Conservation (phyloP, 1,139 yeast species). For the Debaryomycetaceae sp. region DNA sequence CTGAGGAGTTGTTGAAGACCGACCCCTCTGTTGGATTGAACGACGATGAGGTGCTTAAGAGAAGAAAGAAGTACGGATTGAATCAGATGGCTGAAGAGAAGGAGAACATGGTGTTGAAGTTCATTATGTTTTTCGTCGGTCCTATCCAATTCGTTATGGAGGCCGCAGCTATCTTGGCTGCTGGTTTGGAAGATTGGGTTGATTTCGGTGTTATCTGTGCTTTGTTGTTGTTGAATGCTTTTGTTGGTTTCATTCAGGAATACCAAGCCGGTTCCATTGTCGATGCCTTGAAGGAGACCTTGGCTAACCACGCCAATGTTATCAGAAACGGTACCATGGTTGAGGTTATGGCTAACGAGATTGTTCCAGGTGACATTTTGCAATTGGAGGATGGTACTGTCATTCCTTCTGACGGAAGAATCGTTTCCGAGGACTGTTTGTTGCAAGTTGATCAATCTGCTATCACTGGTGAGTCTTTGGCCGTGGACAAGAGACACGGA, state of each 20-base stretch:
- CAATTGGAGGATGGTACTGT: constrained; percentile 94
- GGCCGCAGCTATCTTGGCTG: constrained; percentile 96
- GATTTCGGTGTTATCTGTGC: constrained; percentile 98
- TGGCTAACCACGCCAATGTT: constrained; percentile 84
- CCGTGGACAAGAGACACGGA: constrained; percentile 89
- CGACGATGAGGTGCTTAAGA: constrained; percentile 73
- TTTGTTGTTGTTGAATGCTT: constrained; percentile 81
- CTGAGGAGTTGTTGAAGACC: constrained; percentile 86
- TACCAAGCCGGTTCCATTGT: constrained; percentile 97
- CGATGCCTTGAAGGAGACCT: constrained; percentile 88
- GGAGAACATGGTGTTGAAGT: constrained; percentile 80
- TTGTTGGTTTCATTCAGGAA: constrained; percentile 96
- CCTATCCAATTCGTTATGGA: constrained; percentile 99
- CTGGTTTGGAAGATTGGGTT: constrained; percentile 98
- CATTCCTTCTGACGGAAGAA: constrained; percentile 94
- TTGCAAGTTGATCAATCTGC: constrained; percentile 97
- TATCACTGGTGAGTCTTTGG: constrained; percentile 96
- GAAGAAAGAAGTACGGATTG: constrained; percentile 92
- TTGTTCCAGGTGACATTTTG: constrained; percentile 91
- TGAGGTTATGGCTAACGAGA: constrained; percentile 75
- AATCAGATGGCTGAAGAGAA: constrained; percentile 94
- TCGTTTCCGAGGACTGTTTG: constrained; percentile 83
- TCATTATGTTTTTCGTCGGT: constrained; percentile 91
- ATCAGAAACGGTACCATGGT: constrained; percentile 77
- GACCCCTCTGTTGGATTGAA: constrained; percentile 80